phyloP scores from a whole-genome alignment of 2,329 filamentous ascomycete genomes.

The Aspergillus vadensis region DNA sequence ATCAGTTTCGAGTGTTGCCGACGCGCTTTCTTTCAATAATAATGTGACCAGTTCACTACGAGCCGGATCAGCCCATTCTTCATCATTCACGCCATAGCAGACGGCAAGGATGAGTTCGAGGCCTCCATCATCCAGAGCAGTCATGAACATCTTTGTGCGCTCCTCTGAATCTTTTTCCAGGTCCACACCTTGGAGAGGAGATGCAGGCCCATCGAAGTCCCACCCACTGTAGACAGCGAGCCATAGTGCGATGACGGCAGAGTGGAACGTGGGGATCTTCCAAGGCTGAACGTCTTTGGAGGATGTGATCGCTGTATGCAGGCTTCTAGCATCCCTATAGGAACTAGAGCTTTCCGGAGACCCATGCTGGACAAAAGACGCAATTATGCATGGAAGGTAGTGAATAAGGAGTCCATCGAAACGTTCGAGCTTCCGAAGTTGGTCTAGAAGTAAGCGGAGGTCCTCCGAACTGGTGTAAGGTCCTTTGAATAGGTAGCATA shows the following conservation, averaged over 20 bases:
- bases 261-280: slow-evolving; percentile 73
- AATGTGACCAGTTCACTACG: slow-evolving; percentile 79
- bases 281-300: slow-evolving; percentile 69
- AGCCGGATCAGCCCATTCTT: slow-evolving; percentile 85
- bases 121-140: slow-evolving; percentile 81
- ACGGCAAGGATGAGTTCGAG: slow-evolving; percentile 89
- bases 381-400: slow-evolving; percentile 75
- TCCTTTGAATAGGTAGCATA: slow-evolving; percentile 76
- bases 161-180: slow-evolving; percentile 67
- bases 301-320: slow-evolving; percentile 69
- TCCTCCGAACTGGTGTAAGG: slow-evolving; percentile 70
- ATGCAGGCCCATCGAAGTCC: slow-evolving; percentile 71
- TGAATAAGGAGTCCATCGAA: slow-evolving; percentile 78
- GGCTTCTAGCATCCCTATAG: slow-evolving; percentile 67
- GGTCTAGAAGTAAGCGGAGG: slow-evolving; percentile 70
- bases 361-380: slow-evolving; percentile 75
- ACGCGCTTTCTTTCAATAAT: slow-evolving; percentile 76
- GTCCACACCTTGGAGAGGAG: slow-evolving; percentile 63
- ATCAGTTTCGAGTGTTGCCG: slow-evolving; percentile 67
- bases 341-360: slow-evolving; percentile 71
- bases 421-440: slow-evolving; percentile 70
- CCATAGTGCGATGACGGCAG: slow-evolving; percentile 82
- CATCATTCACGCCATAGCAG: slow-evolving; percentile 75
- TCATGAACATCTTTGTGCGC: slow-evolving; percentile 71
- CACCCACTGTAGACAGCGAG: slow-evolving; percentile 89